Evolutionary conservation across 306 rosid genomes (phyloP), one percentile per base, ranked within the genome.

Genomic region (Rosa lucieae): DNA sequence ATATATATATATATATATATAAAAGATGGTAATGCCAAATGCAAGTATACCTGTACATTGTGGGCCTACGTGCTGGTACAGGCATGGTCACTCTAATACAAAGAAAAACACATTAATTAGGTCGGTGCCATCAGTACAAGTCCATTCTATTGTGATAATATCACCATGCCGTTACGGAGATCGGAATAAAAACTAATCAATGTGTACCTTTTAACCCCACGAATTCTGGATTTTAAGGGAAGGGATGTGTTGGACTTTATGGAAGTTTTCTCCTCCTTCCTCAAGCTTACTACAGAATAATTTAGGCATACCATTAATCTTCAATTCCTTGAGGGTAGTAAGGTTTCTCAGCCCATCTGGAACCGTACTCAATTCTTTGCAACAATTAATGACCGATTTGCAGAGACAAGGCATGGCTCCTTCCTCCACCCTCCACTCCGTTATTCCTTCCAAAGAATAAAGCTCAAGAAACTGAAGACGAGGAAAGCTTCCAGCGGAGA

Each of bases 211-310:
- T 29, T 29, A 29, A 29, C 1, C 32, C 1, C 2, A 29, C 29
- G 29, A 0, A 29, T 29, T 29, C 1, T 29, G 35, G 59, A 40
- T 1, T 75, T 23, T 10, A 26, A 44, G 43, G n/a, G 84, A 86
- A 51, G 93, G 88, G 48, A 89, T 89, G 69, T 89, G 91, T 32
- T 84, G 78, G 44, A 87, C 84, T 78, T 82, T 84, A 73, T 77
- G 67, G 63, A 84, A 86, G 76, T 86, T 89, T 51, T 84, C 88
- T 52, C 92, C 90, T 47, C 56, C 81, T 77, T 73, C 58, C 72
- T 15, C 82, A 29, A 90, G 63, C 67, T 73, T 85, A 9, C 55
- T 83, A 32, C 75, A 77, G 78, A 84, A 84, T 40, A 75, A 46
- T 23, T 39, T 55, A 23, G 79, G 77, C 90, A 88, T 90, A 78